These are phyloP conservation scores for Trypanosoma brucei DNA, from an alignment of 208 protist species.

Conservation along the genomic window DNA sequence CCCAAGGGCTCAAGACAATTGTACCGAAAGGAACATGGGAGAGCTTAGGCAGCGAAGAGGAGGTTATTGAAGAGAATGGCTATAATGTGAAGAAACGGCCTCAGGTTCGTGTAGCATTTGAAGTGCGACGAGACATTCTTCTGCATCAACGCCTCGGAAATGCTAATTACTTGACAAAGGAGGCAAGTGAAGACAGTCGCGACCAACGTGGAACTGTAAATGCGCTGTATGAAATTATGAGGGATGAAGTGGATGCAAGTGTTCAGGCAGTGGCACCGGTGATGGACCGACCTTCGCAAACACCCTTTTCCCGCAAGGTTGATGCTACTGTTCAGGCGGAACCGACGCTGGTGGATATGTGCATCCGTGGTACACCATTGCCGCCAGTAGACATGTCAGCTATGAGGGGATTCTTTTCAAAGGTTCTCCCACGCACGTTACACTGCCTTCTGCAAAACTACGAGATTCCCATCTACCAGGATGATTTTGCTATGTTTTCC, in stretches of 20 bases:
- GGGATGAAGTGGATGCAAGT: constrained; percentile 66
- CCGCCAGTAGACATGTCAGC: constrained; percentile 50
- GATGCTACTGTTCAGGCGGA: constrained; percentile 77
- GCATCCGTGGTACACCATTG: constrained; percentile 50
- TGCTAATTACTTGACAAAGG: constrained; percentile 66
- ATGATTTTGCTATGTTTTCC: constrained; percentile 79
- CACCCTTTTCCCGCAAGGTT: constrained; percentile 70
- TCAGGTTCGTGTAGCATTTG: constrained; percentile 66
- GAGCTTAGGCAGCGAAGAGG: constrained; percentile 75
- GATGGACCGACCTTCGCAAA: constrained; percentile 43
- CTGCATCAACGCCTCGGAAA: constrained; percentile 48
- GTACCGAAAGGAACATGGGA: constrained; percentile 68
- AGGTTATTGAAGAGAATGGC: constrained; percentile 60
- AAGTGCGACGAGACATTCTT: constrained; percentile 56
- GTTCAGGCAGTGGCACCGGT: constrained; percentile 69
- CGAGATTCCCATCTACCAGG: constrained; percentile 81
- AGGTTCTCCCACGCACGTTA: constrained; percentile 72
- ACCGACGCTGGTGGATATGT: constrained; percentile 76
- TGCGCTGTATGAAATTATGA: constrained; percentile 55
- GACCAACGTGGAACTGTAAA: constrained; percentile 66
- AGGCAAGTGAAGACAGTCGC: constrained; percentile 85
- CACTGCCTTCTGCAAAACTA: constrained; percentile 84
- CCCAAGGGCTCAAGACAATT: constrained; percentile 53
- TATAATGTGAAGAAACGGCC: constrained; percentile 41
- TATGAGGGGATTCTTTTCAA: constrained; percentile 69